Percentiles rank a stretch among this genome's conserved stretches.
Evolutionary conservation across 352 stramenopile genomes (phyloP).

Genomic region (Globisporangium spinosum): DNA sequence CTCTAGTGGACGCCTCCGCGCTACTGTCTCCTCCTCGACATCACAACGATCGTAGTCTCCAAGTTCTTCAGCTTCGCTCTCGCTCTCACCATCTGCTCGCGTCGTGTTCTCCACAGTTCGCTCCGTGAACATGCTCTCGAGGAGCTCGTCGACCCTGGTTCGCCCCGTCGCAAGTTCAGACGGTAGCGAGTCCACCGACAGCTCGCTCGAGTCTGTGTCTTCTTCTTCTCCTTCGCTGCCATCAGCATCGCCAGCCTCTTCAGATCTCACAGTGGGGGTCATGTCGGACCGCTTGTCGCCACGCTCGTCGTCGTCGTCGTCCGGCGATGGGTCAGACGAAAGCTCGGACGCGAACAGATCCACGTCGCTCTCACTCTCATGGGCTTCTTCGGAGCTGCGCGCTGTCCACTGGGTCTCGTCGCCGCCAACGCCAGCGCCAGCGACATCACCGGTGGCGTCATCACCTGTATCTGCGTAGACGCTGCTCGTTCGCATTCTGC

Average conservation of each 20-base stretch:
- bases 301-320: no score
- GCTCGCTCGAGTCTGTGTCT: neutral
- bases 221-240: neutral
- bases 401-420: no score
- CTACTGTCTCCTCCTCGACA: neutral
- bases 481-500: no score
- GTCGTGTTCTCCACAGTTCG: slow-evolving; percentile 2
- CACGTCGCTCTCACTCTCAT: no score
- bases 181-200: neutral
- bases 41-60: neutral
- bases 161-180: neutral
- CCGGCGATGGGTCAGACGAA: no score
- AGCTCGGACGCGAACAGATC: no score
- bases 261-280: no score
- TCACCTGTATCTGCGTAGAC: no score
- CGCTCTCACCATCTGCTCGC: neutral
- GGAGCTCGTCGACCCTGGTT: slow-evolving; percentile 14
- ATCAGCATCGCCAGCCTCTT: neutral
- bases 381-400: no score
- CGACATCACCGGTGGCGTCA: no score
- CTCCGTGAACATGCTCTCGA: slow-evolving; percentile 22
- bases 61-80: neutral
- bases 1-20: neutral
- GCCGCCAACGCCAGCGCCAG: no score
- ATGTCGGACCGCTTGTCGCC: no score